A percentile compares a stretch with the other conserved stretches of the same genome.
These are phyloP conservation scores for Leptographium flavum DNA, from an alignment of 2,329 filamentous ascomycete species.

Conservation along the genomic window DNA sequence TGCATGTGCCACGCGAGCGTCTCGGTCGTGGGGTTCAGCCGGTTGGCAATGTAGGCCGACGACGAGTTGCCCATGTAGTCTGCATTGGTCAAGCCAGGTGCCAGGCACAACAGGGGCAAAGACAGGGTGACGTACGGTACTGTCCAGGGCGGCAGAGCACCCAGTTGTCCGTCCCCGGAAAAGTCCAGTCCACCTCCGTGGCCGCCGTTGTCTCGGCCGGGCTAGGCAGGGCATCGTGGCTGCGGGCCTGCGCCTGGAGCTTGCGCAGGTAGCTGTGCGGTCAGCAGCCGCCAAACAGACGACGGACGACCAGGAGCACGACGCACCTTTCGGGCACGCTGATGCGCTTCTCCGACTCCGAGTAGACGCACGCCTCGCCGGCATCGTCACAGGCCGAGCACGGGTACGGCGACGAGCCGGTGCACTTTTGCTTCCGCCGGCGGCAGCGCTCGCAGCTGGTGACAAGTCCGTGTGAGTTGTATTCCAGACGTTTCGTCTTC, in stretches of 20 bases:
- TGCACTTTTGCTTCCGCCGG: constrained; percentile 1
- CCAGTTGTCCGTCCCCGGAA: constrained; percentile 2
- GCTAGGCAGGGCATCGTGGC: constrained; percentile 2
- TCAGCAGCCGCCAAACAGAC: too few relatives aligned
- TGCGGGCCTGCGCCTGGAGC: neutral
- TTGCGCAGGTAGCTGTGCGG: neutral
- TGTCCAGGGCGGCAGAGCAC: neutral
- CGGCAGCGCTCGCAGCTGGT: constrained; percentile 1
- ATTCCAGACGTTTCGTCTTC: too few relatives aligned
- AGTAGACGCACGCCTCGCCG: neutral
- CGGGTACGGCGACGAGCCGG: neutral
- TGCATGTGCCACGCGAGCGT: constrained; percentile 1
- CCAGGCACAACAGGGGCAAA: too few relatives aligned
- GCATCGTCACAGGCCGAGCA: constrained; percentile 1
- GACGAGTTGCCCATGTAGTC: constrained; percentile 4
- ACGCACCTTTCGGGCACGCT: constrained; percentile 1
- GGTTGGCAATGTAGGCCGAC: constrained; percentile 2
- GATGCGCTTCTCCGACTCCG: constrained; percentile 1
- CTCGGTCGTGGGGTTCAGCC: constrained; percentile 2
- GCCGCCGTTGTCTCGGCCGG: constrained; percentile 7
- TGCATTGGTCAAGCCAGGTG: too few relatives aligned
- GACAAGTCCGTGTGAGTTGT: too few relatives aligned
- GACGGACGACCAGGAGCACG: too few relatives aligned
- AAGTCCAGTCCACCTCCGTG: constrained; percentile 3
- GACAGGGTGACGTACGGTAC: constrained; percentile 1